Evolutionary conservation across 345 rosid genomes (phyloP), one percentile per base, ranked within the genome.

Genomic region (Moricandia arvensis): DNA sequence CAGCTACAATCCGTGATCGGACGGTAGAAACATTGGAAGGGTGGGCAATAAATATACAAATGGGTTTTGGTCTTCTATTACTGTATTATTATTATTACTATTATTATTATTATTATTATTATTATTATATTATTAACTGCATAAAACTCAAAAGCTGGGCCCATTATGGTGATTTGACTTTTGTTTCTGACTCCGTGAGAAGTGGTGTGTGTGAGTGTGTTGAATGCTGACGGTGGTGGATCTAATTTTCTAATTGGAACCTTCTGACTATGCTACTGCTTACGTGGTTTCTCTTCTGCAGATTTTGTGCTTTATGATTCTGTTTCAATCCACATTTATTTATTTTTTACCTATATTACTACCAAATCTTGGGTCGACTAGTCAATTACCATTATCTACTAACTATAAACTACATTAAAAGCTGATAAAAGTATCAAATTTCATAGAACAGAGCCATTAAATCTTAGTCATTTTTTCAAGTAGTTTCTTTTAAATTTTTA

Each of bases 1-100:
- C 80, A 76, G 71, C 63, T 7, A 63, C 71, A 75, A 76, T 70
- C 71, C 71, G 80, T 69, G 80, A 76, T 76, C 80, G 38, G 75
- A 76, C 80, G 80, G 71, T 69, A 1, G 3, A 30, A 17, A 64
- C 60, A 41, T 21, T 24, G 60, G 16, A 58, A 57, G 11, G 27
- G 49, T 69, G 26, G 26, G 29, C 13, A 17, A 53, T 75, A 45
- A 68, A 29, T 41, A 15, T 2, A 49, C 51, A 16, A 49, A 49
- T 15, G 55, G 17, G 53, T n/a, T 45, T n/a, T 45, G 17, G 55
- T 16, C 55, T 47, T 49, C 55, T 49, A 45, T n/a, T 45, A 41
- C 6, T 21, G 24, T 21, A 21, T 21, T 21, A 21, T 21, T 21
- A 21, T 21, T 21, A 21, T 21, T 21, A 21, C 24, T 21, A 21